phyloP scores from a whole-genome alignment of 192 early-diverging fungal species.

The Funneliformis mosseae region DNA sequence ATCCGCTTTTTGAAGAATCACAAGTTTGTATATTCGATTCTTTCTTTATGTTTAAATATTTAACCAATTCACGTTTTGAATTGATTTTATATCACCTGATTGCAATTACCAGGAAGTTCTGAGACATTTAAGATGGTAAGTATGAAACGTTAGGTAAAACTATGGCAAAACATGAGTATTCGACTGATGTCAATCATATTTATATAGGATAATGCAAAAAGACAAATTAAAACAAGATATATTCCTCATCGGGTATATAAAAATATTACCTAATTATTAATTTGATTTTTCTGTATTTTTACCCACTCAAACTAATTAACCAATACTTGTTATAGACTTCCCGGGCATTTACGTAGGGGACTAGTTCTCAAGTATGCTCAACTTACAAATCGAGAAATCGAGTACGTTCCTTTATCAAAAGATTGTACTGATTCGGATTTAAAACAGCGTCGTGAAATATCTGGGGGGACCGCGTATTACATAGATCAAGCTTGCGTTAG shows the following conservation, averaged over 20 bases:
- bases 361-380: conserved; percentile 73
- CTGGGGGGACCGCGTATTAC: conserved; percentile 60
- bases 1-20: conserved; percentile 58
- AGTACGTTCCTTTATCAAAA: conserved; percentile 73
- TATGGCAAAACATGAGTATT: background rate
- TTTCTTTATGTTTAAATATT: background rate
- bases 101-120: conserved; percentile 39
- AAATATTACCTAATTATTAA: background rate
- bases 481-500: conserved; percentile 63
- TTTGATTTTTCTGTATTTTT: background rate
- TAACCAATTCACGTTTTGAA: background rate
- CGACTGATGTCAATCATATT: background rate
- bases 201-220: conserved; percentile 79
- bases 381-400: conserved; percentile 63
- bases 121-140: conserved; percentile 47
- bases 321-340: conserved; percentile 48
- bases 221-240: conserved; percentile 79
- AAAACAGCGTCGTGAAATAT: conserved; percentile 80
- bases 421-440: conserved; percentile 80
- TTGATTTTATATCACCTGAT: background rate
- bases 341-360: conserved; percentile 66
- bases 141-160: background rate
- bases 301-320: too few relatives aligned
- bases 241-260: conserved; percentile 68
- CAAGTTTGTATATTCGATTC: conserved; percentile 43